Conservation (phyloP, 2,329 filamentous ascomycete genomes). For the Hyphodiscus sp. region DNA sequence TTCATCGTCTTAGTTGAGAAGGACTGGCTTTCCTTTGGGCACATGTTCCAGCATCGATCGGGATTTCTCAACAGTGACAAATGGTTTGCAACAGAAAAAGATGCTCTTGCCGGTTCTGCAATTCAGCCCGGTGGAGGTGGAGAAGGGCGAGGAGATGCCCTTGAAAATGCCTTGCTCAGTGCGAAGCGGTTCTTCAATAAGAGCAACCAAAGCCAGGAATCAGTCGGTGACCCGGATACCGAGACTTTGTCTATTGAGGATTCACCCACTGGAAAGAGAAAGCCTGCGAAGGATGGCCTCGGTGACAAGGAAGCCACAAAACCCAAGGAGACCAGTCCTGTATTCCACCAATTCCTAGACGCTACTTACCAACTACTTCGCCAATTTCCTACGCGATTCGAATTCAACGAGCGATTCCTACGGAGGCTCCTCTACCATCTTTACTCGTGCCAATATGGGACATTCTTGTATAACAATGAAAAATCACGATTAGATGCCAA, state of each 20-base stretch:
- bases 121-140: conserved; percentile 54
- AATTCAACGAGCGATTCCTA: conserved; percentile 93
- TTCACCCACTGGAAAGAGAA: conserved; percentile 32
- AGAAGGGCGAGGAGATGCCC: conserved; percentile 54
- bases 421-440: conserved; percentile 85
- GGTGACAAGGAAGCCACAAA: conserved; percentile 64
- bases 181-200: conserved; percentile 89
- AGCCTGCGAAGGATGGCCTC: conserved; percentile 30
- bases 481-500: conserved; percentile 71
- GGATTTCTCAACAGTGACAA: conserved; percentile 85
- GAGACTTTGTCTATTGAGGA: conserved; percentile 24
- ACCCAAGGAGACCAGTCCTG: conserved; percentile 86
- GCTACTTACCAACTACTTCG: conserved; percentile 84
- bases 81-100: conserved; percentile 86
- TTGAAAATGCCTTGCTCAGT: conserved; percentile 78
- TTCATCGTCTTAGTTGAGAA: conserved; percentile 95
- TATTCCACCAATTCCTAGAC: conserved; percentile 97
- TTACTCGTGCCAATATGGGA: conserved; percentile 94
- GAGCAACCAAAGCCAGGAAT: conserved; percentile 60
- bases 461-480: conserved; percentile 92
- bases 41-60: conserved; percentile 93
- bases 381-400: conserved; percentile 83
- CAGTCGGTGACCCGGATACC: conserved; percentile 50
- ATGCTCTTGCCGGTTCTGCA: conserved; percentile 59
- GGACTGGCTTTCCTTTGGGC: conserved; percentile 95